Conservation (phyloP, 2,329 filamentous ascomycete species). For the Aschersonia sp. region DNA sequence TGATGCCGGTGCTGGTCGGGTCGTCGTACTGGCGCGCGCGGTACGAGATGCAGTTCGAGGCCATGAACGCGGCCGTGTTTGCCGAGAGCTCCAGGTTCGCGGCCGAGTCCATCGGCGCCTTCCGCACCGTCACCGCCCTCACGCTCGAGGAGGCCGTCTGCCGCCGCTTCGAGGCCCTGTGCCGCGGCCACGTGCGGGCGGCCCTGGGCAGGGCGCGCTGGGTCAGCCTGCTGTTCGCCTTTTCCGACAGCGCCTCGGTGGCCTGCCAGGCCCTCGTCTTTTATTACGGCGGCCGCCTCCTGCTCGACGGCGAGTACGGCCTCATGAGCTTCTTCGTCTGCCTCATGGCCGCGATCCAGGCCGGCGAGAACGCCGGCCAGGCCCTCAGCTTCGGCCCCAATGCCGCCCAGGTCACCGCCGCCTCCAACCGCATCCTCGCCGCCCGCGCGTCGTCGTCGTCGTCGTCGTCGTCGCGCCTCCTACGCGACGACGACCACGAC, state of each 20-base stretch:
- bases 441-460: conserved; percentile 22
- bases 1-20: conserved; percentile 32
- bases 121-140: conserved; percentile 56
- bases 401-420: conserved; percentile 41
- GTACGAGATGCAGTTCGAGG: conserved; percentile 52
- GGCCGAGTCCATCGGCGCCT: conserved; percentile 58
- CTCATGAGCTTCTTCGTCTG: conserved; percentile 36
- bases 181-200: conserved; percentile 40
- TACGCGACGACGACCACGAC: conserved; percentile 14
- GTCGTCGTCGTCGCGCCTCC: conserved; percentile 13
- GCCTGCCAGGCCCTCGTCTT: conserved; percentile 49
- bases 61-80: conserved; percentile 54
- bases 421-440: conserved; percentile 44
- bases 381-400: conserved; percentile 55
- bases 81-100: conserved; percentile 60
- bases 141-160: conserved; percentile 55
- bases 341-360: conserved; percentile 53
- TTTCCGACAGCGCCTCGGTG: conserved; percentile 52
- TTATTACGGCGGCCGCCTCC: conserved; percentile 50
- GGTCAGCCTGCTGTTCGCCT: conserved; percentile 50
- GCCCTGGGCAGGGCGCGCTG: conserved; percentile 48
- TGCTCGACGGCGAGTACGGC: conserved; percentile 34
- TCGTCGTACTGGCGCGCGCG: conserved; percentile 36
- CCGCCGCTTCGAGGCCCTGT: conserved; percentile 42
- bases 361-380: conserved; percentile 51